Conservation (phyloP, 2,329 filamentous ascomycete genomes). For the Dactylellina leptospora region DNA sequence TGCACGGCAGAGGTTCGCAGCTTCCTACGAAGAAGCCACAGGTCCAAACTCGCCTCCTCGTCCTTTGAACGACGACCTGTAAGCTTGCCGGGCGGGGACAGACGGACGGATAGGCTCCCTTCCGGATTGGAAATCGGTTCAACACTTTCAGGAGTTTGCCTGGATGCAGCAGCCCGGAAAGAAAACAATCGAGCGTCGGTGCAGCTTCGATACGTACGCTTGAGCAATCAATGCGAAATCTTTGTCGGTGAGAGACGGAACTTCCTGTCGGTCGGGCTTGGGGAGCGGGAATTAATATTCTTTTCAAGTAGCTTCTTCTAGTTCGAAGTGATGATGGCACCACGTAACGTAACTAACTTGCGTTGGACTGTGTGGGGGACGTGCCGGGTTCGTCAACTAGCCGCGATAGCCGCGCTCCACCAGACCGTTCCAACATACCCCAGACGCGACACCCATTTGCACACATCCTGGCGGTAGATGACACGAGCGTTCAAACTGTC, state of each 20-base stretch:
- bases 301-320: no score
- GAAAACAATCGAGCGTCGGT: no score
- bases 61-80: not conserved
- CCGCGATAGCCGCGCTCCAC: conserved; percentile 29
- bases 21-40: not conserved
- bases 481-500: no score
- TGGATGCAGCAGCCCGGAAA: not conserved
- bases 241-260: not conserved
- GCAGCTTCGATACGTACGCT: no score
- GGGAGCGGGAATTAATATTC: not conserved
- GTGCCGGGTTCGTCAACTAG: conserved; percentile 30
- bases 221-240: no score
- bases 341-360: no score
- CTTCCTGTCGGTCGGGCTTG: not conserved
- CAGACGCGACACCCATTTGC: not conserved
- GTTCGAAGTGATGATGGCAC: no score
- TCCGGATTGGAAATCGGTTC: not conserved
- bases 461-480: no score
- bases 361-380: conserved; percentile 47
- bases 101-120: not conserved
- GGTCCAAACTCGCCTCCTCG: not conserved
- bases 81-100: not conserved
- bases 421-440: not conserved
- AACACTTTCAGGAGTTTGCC: conserved; percentile 52
- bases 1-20: no score